These are phyloP conservation scores for Fusarium guadeloupense DNA, from an alignment of 2,329 filamentous ascomycete species.

Conservation along the genomic window DNA sequence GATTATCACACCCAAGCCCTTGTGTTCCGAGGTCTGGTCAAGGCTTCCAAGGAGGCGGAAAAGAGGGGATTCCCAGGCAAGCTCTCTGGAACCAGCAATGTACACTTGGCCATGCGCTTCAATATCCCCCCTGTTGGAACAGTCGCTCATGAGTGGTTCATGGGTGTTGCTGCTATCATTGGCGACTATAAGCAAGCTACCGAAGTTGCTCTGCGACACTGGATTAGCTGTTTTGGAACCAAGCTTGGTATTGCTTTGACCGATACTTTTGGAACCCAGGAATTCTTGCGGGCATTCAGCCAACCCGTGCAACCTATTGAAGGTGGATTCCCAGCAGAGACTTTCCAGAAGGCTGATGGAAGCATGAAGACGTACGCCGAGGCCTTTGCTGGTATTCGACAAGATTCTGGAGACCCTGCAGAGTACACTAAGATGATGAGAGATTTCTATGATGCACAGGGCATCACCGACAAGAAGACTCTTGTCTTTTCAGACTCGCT, in stretches of 20 bases:
- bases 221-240: slow-evolving; percentile 89
- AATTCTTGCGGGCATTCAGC: slow-evolving; percentile 87
- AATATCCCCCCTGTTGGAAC: slow-evolving; percentile 86
- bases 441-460: slow-evolving; percentile 79
- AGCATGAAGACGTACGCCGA: slow-evolving; percentile 76
- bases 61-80: slow-evolving; percentile 73
- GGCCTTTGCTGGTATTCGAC: slow-evolving; percentile 83
- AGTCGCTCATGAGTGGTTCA: slow-evolving; percentile 97
- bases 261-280: slow-evolving; percentile 93
- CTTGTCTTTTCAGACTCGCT: slow-evolving; percentile 97
- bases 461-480: slow-evolving; percentile 81
- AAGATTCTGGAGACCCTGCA: slow-evolving; percentile 88
- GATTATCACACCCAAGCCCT: slow-evolving; percentile 96
- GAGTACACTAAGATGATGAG: slow-evolving; percentile 82
- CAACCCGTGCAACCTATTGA: slow-evolving; percentile 64
- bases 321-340: slow-evolving; percentile 53
- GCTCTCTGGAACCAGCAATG: slow-evolving; percentile 91
- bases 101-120: slow-evolving; percentile 96
- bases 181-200: slow-evolving; percentile 86
- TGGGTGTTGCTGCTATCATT: slow-evolving; percentile 94
- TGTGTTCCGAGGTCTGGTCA: slow-evolving; percentile 86
- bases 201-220: slow-evolving; percentile 84
- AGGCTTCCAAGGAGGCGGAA: slow-evolving; percentile 76
- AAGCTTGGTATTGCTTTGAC: slow-evolving; percentile 90
- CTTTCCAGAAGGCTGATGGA: slow-evolving; percentile 52